These are phyloP conservation scores for Albizia julibrissin DNA, from an alignment of 306 rosid genomes.

Conservation along the genomic window DNA sequence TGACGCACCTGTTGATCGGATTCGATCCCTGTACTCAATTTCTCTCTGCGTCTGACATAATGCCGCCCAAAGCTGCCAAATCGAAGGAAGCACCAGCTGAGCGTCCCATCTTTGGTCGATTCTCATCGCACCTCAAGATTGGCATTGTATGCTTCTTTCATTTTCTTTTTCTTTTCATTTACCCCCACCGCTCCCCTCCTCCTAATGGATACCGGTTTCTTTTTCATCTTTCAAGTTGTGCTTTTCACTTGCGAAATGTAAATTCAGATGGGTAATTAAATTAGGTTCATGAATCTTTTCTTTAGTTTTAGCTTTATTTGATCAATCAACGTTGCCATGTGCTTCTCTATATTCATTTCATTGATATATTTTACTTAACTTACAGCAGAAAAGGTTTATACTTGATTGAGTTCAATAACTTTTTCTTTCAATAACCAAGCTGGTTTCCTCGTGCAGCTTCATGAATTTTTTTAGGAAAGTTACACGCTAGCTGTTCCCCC, in stretches of 20 bases:
- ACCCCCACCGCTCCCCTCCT: not conserved
- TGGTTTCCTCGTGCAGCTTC: not conserved
- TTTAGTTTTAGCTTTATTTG: not conserved
- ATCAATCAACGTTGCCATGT: not conserved
- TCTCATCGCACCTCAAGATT: constrained; percentile 92
- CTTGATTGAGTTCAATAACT: not conserved
- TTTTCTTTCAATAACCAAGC: not conserved
- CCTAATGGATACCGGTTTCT: constrained; percentile 10
- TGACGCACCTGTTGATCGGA: not conserved
- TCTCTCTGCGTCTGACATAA: constrained; percentile 34
- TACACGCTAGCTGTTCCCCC: not conserved
- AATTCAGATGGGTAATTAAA: not conserved
- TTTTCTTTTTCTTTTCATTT: not conserved
- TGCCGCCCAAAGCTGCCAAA: constrained; percentile 93
- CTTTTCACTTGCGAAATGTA: not conserved
- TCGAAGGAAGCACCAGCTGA: constrained; percentile 87
- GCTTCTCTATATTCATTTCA: not conserved
- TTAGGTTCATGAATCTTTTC: not conserved
- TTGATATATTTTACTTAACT: not conserved
- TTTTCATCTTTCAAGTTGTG: constrained; percentile 12
- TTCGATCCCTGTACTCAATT: not conserved
- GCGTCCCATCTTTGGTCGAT: constrained; percentile 83
- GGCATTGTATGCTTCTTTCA: constrained; percentile 62
- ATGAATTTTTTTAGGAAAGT: constrained; percentile 4
- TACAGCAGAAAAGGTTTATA: not conserved